Evolutionary conservation across 352 stramenopile species (phyloP).

Genomic region (Phytopythium delawarense): DNA sequence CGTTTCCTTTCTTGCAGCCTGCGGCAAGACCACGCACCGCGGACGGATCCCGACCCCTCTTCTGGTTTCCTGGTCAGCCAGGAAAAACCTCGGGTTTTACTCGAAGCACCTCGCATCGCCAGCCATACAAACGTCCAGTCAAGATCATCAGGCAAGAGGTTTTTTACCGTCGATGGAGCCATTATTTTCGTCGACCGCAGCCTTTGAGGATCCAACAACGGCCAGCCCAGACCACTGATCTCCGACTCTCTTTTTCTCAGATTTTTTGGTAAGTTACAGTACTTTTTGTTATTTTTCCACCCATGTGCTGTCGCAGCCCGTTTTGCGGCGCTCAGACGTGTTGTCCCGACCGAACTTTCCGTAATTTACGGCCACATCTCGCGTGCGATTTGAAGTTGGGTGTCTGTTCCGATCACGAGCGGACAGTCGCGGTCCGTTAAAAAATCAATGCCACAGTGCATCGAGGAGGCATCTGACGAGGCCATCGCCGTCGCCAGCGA

Average conservation of each 20-base stretch:
- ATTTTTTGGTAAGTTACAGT: background rate
- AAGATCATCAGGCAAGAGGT: background rate
- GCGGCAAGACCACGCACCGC: constrained; percentile 1
- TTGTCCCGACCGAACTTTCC: background rate
- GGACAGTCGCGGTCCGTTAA: no score
- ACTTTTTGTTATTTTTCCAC: no score
- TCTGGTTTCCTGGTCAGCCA: background rate
- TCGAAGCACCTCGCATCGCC: background rate
- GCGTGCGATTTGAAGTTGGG: background rate
- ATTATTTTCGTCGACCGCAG: constrained; percentile 1
- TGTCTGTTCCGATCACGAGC: background rate
- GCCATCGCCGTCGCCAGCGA: no score
- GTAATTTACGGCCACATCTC: background rate
- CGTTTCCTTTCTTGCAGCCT: background rate
- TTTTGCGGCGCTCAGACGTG: background rate
- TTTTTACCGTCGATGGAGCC: background rate
- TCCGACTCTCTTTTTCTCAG: constrained; percentile 5
- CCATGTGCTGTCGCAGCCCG: no score
- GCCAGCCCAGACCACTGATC: constrained; percentile 2
- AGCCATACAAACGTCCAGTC: background rate
- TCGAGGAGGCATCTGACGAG: no score
- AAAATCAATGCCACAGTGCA: no score
- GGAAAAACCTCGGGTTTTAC: constrained; percentile 2
- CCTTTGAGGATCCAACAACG: constrained; percentile 7
- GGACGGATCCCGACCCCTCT: background rate